Evolutionary conservation across 2,329 filamentous ascomycete species (phyloP).

Genomic region (Dactylellina sp.): DNA sequence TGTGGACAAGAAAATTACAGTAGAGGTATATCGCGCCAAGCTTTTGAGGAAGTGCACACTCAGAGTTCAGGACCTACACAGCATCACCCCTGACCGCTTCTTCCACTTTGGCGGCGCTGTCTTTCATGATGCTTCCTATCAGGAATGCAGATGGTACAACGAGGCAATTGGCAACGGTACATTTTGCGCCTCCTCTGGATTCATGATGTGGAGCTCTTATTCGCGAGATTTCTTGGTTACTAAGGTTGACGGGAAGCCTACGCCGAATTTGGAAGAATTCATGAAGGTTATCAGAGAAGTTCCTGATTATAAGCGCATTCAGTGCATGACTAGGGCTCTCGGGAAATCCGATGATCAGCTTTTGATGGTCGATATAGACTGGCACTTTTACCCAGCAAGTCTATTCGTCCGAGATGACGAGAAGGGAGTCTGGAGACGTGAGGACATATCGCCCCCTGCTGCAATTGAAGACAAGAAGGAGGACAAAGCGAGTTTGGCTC

Average conservation of each 20-base stretch:
- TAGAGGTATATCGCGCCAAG: constrained; percentile 60
- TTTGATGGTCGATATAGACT: constrained; percentile 61
- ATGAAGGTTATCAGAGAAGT: constrained; percentile 60
- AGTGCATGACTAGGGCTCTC: constrained; percentile 60
- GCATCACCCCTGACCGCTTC: constrained; percentile 61
- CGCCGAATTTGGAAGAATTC: constrained; percentile 60
- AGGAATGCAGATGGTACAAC: constrained; percentile 60
- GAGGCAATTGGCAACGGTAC: constrained; percentile 60
- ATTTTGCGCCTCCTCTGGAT: constrained; percentile 61
- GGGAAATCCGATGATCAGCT: constrained; percentile 60
- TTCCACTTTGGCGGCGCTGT: constrained; percentile 60
- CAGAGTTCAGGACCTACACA: constrained; percentile 60
- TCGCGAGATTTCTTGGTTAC: constrained; percentile 60
- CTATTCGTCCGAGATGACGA: constrained; percentile 60
- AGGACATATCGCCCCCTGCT: constrained; percentile 58
- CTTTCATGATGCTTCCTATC: constrained; percentile 61
- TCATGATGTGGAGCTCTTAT: constrained; percentile 61
- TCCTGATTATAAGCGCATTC: constrained; percentile 60
- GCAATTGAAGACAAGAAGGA: constrained; percentile 48
- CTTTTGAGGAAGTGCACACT: constrained; percentile 55
- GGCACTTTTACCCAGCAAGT: constrained; percentile 61
- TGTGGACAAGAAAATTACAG: constrained; percentile 59
- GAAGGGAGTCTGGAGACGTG: constrained; percentile 59
- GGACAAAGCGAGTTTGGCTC: constrained; percentile 19
- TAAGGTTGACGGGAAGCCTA: constrained; percentile 60